Evolutionary conservation across 1,139 yeast genomes (phyloP).

Genomic region (Candida neerlandica): DNA sequence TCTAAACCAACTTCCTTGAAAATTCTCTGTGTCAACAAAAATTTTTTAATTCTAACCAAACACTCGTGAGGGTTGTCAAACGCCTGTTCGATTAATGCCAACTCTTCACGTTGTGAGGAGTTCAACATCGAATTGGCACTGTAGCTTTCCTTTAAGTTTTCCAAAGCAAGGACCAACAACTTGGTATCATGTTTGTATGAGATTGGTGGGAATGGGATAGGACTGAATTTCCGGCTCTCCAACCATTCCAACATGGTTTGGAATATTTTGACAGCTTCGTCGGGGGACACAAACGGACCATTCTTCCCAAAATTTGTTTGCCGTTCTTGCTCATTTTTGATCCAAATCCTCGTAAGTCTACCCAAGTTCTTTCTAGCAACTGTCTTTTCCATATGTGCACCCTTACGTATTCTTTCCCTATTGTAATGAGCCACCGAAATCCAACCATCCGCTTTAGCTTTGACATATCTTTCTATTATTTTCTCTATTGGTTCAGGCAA

Average conservation of each 20-base stretch:
- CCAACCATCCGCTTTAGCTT: slow-evolving; percentile 98
- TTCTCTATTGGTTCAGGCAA: slow-evolving; percentile 87
- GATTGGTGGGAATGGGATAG: slow-evolving; percentile 92
- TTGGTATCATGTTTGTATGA: slow-evolving; percentile 94
- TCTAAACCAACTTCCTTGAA: slow-evolving; percentile 88
- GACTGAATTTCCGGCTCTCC: slow-evolving; percentile 80
- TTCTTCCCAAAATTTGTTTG: slow-evolving; percentile 78
- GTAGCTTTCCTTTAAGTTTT: slow-evolving; percentile 80
- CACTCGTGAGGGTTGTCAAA: slow-evolving; percentile 97
- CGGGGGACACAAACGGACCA: slow-evolving; percentile 86
- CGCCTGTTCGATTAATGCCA: slow-evolving; percentile 93
- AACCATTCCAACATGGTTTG: slow-evolving; percentile 92
- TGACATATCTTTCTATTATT: slow-evolving; percentile 84
- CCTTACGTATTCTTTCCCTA: slow-evolving; percentile 83
- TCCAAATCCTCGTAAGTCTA: slow-evolving; percentile 87
- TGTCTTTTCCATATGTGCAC: slow-evolving; percentile 91
- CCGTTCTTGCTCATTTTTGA: slow-evolving; percentile 88
- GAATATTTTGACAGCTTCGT: slow-evolving; percentile 85
- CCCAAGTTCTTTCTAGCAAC: slow-evolving; percentile 93
- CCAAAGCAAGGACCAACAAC: slow-evolving; percentile 83
- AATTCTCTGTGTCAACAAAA: slow-evolving; percentile 82
- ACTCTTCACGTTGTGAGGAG: slow-evolving; percentile 86
- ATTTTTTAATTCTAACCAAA: slow-evolving; percentile 79
- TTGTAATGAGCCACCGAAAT: slow-evolving; percentile 90
- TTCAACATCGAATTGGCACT: slow-evolving; percentile 84